Base-by-base conservation (phyloP, 106 monocot species). In the Acorus calamus region DNA sequence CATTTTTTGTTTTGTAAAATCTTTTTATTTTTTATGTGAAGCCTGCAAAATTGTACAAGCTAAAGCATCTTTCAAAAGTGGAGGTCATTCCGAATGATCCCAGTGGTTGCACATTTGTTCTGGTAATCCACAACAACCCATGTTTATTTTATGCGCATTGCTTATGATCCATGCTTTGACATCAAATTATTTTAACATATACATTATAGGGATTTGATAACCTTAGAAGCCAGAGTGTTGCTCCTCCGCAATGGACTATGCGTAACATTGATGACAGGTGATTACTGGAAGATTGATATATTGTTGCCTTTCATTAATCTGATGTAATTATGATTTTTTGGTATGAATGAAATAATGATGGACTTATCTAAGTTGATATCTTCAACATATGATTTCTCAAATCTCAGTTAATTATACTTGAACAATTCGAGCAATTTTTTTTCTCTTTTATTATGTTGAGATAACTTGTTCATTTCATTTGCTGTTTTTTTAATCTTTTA, bases 241-340 rank as follows among this genome's bases (percentile, higher is more conserved):
- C 91, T 52, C 96, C 91, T 53, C 83, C 96, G 51, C 96, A 91
- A 11, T 98, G 96, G 96, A 98, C 91, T 5, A 83, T 91, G 88
- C 77, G 85, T 45, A 98, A 98, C 72, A 83, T 82, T 55, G 91
- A 91, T 87, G 96, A 91, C 80, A 87, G 96, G 96, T 91, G 65
- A 67, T 79, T 52, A 4, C 11, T 57, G 47, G 45, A 28, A 11
- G 68, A 53, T 10, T 28, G 28, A 28, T 28, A 28, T 28, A 28
- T 28, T 28, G 28, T 28, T 28, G 28, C 28, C 28, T 28, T 28
- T 28, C 28, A 28, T 28, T 28, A 28, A 28, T 28, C 28, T 28
- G 28, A 28, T 28, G 28, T 28, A 28, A 28, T 28, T 28, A 28
- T 28, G 28, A 28, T 28, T 28, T 28, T 28, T 28, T 28, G 28